Percentiles rank a stretch among this genome's conserved stretches.
phyloP scores from a whole-genome alignment of 2,329 filamentous ascomycete species.

The Dryadomyces quercivorus region DNA sequence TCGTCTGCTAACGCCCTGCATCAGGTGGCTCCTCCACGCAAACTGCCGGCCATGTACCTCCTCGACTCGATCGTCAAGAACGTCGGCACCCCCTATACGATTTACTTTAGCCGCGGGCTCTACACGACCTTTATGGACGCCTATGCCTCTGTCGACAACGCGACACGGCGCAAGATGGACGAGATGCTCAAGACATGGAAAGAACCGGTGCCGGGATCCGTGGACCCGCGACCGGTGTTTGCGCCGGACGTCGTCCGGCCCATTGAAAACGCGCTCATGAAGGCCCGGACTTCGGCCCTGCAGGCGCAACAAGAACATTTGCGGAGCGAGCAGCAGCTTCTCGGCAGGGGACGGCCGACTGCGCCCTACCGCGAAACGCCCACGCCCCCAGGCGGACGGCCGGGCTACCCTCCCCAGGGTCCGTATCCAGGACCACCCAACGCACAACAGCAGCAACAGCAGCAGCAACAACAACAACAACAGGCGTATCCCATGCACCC shows the following conservation, averaged over 20 bases:
- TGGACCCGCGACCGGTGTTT: constrained; percentile 89
- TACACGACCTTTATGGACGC: constrained; percentile 96
- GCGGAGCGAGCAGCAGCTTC: constrained; percentile 42
- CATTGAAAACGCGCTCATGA: constrained; percentile 90
- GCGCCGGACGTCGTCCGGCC: constrained; percentile 73
- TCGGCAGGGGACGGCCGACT: constrained; percentile 26
- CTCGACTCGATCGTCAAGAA: constrained; percentile 98
- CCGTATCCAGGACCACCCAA: constrained; percentile 11
- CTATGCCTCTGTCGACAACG: constrained; percentile 76
- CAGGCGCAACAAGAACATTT: constrained; percentile 45
- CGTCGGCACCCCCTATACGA: constrained; percentile 91
- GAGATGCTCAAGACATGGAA: constrained; percentile 98
- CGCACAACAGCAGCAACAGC: constrained; percentile 19
- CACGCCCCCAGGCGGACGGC: constrained; percentile 50
- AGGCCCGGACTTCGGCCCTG: constrained; percentile 53
- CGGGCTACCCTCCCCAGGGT: constrained; percentile 16
- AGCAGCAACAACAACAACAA: constrained; percentile 17
- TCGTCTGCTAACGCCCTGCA: background rate
- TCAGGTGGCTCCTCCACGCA: constrained; percentile 77
- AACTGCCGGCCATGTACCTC: constrained; percentile 91
- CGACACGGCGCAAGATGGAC: constrained; percentile 81
- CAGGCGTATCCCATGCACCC: constrained; percentile 16
- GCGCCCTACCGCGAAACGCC: constrained; percentile 58
- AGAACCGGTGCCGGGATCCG: constrained; percentile 84
- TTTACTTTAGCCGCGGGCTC: constrained; percentile 85